Conservation (phyloP, 345 rosid species). For the Nasturtium officinale region DNA sequence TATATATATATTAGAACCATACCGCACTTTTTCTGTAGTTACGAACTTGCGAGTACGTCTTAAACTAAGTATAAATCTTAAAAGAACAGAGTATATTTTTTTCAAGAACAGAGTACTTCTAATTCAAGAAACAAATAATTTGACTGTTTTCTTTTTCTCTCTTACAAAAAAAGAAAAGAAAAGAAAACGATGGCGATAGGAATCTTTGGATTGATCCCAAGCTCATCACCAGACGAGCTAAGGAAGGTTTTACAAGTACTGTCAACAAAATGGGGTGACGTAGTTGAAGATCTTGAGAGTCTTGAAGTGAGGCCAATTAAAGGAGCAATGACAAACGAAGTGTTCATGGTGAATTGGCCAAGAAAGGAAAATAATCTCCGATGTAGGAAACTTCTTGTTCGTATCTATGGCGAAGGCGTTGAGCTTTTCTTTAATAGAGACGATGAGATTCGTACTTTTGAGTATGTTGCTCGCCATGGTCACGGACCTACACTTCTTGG, state of each 20-base stretch:
- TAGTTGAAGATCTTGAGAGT: constrained; percentile 53
- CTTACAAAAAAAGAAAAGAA: neutral
- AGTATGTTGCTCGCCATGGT: constrained; percentile 81
- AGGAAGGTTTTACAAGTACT: constrained; percentile 50
- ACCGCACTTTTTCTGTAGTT: neutral
- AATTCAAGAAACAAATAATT: neutral
- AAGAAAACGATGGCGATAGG: constrained; percentile 55
- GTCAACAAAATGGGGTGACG: constrained; percentile 65
- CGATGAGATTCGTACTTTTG: constrained; percentile 79
- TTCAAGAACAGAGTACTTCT: constrained; percentile 6
- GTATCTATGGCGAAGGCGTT: constrained; percentile 89
- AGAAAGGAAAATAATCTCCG: constrained; percentile 43
- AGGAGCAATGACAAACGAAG: constrained; percentile 91
- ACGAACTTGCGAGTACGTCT: too few species aligned
- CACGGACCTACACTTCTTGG: constrained; percentile 92
- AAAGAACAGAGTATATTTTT: neutral
- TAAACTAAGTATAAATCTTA: neutral
- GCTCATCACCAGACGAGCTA: constrained; percentile 64
- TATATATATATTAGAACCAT: too few species aligned
- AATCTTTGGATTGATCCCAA: constrained; percentile 51
- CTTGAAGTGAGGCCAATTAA: constrained; percentile 63
- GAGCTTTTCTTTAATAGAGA: constrained; percentile 80
- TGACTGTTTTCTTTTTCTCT: neutral
- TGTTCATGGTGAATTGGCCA: constrained; percentile 79
- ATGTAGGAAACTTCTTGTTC: constrained; percentile 63